phyloP scores from a whole-genome alignment of 148 eudicot genomes.

The Fallopia convolvulus region DNA sequence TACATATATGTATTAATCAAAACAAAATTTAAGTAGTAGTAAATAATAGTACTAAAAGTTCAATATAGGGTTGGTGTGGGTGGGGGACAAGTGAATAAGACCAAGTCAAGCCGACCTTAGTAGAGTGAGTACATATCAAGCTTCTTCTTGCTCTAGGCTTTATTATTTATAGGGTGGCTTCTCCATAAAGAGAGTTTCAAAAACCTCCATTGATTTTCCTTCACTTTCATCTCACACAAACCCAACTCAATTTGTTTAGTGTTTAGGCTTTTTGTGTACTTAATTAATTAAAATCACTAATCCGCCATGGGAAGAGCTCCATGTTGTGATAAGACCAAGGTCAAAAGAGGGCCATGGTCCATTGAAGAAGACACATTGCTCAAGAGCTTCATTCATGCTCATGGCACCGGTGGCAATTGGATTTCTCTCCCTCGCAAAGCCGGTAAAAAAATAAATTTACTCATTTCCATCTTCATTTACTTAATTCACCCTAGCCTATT shows the following conservation, averaged over 20 bases:
- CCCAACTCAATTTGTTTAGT: background rate
- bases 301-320: conserved; percentile 37
- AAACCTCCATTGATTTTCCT: background rate
- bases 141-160: background rate
- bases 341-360: conserved; percentile 39
- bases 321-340: conserved; percentile 33
- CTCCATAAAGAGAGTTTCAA: background rate
- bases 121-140: background rate
- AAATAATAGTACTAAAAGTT: background rate
- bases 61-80: background rate
- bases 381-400: conserved; percentile 12
- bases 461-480: background rate
- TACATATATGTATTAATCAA: background rate
- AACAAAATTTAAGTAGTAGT: no score
- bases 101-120: conserved; percentile 2
- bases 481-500: background rate
- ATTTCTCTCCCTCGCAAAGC: conserved; percentile 24
- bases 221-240: background rate
- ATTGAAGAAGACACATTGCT: conserved; percentile 30
- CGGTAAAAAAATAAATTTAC: conserved; percentile 11
- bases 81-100: conserved; percentile 1
- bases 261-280: no score
- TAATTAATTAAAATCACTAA: background rate
- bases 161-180: background rate
- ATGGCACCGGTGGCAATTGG: conserved; percentile 36